These are phyloP conservation scores for Candida coquimbonensis DNA, from an alignment of 805 yeast genomes.

Conservation along the genomic window DNA sequence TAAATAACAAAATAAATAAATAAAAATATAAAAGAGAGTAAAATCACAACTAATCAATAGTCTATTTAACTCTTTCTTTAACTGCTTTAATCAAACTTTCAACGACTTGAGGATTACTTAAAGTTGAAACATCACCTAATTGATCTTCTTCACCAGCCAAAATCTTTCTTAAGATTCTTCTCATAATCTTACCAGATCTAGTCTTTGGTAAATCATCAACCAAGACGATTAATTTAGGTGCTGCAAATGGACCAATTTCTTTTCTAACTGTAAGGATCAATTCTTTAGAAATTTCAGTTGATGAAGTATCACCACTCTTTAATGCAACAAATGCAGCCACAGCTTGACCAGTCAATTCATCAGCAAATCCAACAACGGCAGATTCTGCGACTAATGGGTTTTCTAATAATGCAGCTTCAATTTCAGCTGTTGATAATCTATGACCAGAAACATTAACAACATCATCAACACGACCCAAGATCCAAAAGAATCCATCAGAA, in stretches of 20 bases:
- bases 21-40: neutral
- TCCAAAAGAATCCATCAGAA: constrained; percentile 79
- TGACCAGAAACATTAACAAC: constrained; percentile 86
- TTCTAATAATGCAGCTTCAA: constrained; percentile 76
- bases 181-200: constrained; percentile 82
- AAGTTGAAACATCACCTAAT: constrained; percentile 72
- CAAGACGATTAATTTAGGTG: constrained; percentile 66
- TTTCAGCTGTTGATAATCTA: constrained; percentile 83
- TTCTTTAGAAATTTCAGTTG: constrained; percentile 45
- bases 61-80: constrained; percentile 19
- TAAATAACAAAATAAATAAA: neutral
- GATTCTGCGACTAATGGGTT: constrained; percentile 65
- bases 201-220: constrained; percentile 81
- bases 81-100: constrained; percentile 55
- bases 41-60: neutral
- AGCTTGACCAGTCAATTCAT: constrained; percentile 82
- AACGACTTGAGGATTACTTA: constrained; percentile 71
- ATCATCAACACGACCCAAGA: constrained; percentile 81
- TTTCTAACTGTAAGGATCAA: constrained; percentile 63
- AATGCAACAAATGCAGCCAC: constrained; percentile 77
- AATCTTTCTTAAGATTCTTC: constrained; percentile 75
- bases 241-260: constrained; percentile 83
- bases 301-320: constrained; percentile 32
- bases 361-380: constrained; percentile 79
- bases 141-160: constrained; percentile 73